Evolutionary conservation across 805 yeast species (phyloP), one percentile per base, ranked within the genome.

Genomic region (Schwanniomyces pseudopolymorphus): DNA sequence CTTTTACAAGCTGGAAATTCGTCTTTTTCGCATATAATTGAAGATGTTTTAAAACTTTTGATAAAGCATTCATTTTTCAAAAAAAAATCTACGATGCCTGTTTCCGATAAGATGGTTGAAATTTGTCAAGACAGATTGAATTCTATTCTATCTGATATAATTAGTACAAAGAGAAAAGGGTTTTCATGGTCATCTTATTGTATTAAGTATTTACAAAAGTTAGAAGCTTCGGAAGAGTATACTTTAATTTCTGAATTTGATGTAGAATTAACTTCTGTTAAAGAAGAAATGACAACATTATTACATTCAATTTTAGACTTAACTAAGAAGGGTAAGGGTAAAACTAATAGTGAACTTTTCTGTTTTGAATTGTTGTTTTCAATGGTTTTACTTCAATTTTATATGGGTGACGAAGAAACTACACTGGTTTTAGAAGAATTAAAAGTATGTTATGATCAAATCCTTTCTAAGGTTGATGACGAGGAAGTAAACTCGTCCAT

Each of bases 311-410:
- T 70, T 25, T 56, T 58, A 24, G 63, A 60, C 16, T 45, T 57
- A 5, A 44, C 49, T 43, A 55, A 56, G 19, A 43, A 45, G 14
- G 44, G 52, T 9, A 67, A 68, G 16, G 66, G 63, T 72, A 42
- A 59, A 51, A 21, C 43, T 10, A 40, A 26, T 4, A 64, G 74
- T 47, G 78, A 80, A 53, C 60, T 84, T 50, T 69, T 70, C 47
- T 85, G 89, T 37, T 85, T 92, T 58, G 95, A 89, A 63, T 68
- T 88, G 31, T 69, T 92, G 39, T 79, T 87, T 46, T 85, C 96
- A 0, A 80, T 87, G 78, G 84, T 85, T 3, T 64, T 90, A 19
- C 60, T 92, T 11, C 96, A 89, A 61, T 72, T 91, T 27, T 90
- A 84, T 59, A 70, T 83, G 45, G 95, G 91, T 20, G 89, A 80